phyloP scores from a whole-genome alignment of 768 basidiomycete genomes.

The Lentinula aciculospora region DNA sequence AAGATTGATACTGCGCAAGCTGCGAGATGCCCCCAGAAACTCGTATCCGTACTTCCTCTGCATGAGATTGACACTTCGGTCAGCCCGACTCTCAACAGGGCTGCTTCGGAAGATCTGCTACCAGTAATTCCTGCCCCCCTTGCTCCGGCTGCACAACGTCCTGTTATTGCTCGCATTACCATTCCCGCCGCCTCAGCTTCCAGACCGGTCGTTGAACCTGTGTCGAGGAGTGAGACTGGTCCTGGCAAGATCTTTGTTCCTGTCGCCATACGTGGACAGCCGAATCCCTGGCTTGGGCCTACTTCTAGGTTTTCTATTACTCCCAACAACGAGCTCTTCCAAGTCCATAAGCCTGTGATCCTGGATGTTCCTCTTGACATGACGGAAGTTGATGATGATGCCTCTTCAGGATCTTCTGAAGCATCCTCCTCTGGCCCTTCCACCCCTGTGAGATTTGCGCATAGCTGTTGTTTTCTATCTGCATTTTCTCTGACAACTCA shows the following conservation, averaged over 20 bases:
- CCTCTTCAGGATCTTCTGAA: conserved; percentile 13
- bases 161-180: conserved; percentile 4
- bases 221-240: neutral
- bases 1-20: conserved; percentile 37
- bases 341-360: neutral
- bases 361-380: conserved; percentile 20
- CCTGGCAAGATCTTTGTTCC: neutral
- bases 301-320: conserved; percentile 7
- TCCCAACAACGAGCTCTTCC: neutral
- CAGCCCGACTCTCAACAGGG: conserved; percentile 9
- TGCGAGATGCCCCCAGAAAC: conserved; percentile 27
- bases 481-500: neutral
- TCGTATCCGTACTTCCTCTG: conserved; percentile 34
- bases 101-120: conserved; percentile 12
- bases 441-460: conserved; percentile 21
- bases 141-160: neutral
- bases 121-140: conserved; percentile 6
- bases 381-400: conserved; percentile 15
- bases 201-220: neutral
- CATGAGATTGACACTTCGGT: conserved; percentile 27
- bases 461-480: neutral
- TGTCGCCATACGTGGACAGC: neutral
- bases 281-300: neutral
- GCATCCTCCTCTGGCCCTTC: conserved; percentile 19
- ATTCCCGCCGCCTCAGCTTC: neutral